Conservation (phyloP, 768 basidiomycete genomes). For the Omphalotus guepiniiformis region DNA sequence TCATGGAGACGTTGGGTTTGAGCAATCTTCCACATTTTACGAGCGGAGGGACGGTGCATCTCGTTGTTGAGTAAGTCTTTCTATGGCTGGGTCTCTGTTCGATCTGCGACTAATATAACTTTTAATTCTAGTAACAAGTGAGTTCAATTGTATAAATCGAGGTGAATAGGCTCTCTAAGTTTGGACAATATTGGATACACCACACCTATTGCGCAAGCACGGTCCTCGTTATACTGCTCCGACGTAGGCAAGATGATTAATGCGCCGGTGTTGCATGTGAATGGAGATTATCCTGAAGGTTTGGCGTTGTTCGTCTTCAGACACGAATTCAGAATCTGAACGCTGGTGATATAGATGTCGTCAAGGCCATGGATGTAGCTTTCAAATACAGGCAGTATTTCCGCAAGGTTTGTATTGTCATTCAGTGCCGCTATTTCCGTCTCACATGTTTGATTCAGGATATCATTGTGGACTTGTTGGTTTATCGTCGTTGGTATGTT, state of each 20-base stretch:
- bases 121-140: slow-evolving; percentile 51
- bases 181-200: slow-evolving; percentile 82
- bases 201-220: slow-evolving; percentile 77
- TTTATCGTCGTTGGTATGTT: slow-evolving; percentile 74
- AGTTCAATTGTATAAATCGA: slow-evolving; percentile 6
- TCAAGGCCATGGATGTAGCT: slow-evolving; percentile 80
- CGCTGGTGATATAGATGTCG: slow-evolving; percentile 53
- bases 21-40: slow-evolving; percentile 93
- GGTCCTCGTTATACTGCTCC: slow-evolving; percentile 85
- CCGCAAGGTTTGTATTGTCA: slow-evolving; percentile 52
- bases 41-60: slow-evolving; percentile 83
- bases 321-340: background rate
- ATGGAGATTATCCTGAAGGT: slow-evolving; percentile 89
- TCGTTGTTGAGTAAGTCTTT: slow-evolving; percentile 79
- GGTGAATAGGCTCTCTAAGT: background rate
- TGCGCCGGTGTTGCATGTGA: slow-evolving; percentile 85
- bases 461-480: slow-evolving; percentile 84
- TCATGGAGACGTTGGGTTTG: slow-evolving; percentile 84
- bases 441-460: slow-evolving; percentile 38
- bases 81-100: background rate
- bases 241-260: slow-evolving; percentile 90
- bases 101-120: slow-evolving; percentile 1
- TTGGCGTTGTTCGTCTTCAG: background rate
- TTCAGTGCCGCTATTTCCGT: background rate
- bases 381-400: slow-evolving; percentile 85